Evolutionary conservation across 306 rosid species (phyloP).

Genomic region (Citrullus colocynthis): DNA sequence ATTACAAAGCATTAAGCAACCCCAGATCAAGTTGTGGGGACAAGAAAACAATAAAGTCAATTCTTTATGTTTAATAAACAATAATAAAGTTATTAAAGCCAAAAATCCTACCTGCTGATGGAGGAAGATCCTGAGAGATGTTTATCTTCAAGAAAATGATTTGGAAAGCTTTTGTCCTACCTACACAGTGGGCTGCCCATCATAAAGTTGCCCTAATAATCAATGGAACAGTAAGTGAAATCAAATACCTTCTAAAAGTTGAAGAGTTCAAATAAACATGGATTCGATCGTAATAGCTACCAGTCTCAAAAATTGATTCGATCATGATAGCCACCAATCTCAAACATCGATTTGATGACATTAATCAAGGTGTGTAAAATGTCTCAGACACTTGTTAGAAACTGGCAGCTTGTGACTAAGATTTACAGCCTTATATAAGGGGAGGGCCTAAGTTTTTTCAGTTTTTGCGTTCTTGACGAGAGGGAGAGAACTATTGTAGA

Average conservation of each 20-base stretch:
- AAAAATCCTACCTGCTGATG: slow-evolving; percentile 6
- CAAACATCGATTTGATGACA: too few species aligned
- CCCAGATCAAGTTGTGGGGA: not conserved
- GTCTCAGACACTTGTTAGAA: not conserved
- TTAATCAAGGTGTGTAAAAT: not conserved
- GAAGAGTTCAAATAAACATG: not conserved
- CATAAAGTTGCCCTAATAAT: not conserved
- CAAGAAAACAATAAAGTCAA: not conserved
- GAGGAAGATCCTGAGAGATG: not conserved
- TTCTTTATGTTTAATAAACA: not conserved
- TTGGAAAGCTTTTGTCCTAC: not conserved
- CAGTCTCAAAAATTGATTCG: not conserved
- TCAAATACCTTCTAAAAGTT: not conserved
- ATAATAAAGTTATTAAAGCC: not conserved
- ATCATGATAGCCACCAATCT: not conserved
- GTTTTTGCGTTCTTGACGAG: not conserved
- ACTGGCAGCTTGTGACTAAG: not conserved
- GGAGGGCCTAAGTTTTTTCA: not conserved
- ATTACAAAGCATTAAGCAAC: not conserved
- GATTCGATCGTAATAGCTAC: not conserved
- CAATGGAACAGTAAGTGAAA: not conserved
- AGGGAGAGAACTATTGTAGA: not conserved
- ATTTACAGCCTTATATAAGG: not conserved
- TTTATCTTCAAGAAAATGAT: slow-evolving; percentile 3
- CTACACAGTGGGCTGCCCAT: not conserved